Conservation (phyloP, 1,284 basidiomycete species). For the Moesziomyces globuligerus region DNA sequence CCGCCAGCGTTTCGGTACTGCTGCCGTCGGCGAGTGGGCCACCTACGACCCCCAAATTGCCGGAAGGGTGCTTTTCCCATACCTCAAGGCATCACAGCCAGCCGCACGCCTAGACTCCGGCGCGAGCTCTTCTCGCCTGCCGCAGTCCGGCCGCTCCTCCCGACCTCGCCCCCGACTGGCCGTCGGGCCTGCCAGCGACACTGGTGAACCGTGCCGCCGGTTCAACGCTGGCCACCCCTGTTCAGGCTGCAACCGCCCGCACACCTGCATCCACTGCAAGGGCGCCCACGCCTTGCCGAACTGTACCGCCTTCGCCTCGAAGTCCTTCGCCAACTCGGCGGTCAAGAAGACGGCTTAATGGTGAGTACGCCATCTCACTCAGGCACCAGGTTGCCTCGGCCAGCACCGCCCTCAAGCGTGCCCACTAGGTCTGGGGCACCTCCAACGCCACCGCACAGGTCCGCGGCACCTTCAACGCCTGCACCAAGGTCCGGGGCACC, state of each 20-base stretch:
- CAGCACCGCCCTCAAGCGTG: background rate
- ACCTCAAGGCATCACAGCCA: background rate
- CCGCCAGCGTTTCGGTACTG: background rate
- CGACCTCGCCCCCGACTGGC: background rate
- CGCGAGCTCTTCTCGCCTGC: background rate
- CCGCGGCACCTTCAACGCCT: background rate
- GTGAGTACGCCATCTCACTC: slow-evolving; percentile 1
- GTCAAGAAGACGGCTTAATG: background rate
- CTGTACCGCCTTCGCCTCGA: background rate
- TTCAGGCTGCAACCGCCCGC: background rate
- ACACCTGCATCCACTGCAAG: background rate
- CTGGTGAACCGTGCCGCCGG: background rate
- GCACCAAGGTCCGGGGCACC: background rate
- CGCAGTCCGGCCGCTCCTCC: background rate
- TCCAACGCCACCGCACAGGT: background rate
- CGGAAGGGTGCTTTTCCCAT: background rate
- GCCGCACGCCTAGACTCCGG: too few species aligned
- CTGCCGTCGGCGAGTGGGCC: background rate
- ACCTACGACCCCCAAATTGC: background rate
- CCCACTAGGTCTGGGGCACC: too few species aligned
- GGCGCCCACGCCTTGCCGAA: background rate
- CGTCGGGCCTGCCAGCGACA: background rate
- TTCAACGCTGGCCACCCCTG: background rate
- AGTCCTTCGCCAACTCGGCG: background rate
- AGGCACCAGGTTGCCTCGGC: background rate